These are phyloP conservation scores for Parsonsia alboflavescens DNA, from an alignment of 257 asterid genomes.

Conservation along the genomic window DNA sequence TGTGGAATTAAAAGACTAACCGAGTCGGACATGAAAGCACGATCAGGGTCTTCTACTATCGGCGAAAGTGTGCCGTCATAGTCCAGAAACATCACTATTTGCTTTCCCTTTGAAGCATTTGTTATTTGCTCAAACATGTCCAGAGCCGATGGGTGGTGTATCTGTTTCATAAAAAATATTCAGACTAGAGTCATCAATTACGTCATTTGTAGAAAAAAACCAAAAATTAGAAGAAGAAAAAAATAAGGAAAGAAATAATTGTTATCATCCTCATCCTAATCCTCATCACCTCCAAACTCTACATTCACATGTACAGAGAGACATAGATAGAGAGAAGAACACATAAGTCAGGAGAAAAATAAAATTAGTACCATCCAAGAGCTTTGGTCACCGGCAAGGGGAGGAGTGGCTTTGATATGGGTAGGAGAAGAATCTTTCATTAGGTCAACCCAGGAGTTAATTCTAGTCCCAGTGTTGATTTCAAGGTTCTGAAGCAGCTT, in stretches of 20 bases:
- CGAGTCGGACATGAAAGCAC: constrained; percentile 81
- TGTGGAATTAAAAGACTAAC: constrained; percentile 27
- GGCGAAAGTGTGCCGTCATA: constrained; percentile 97
- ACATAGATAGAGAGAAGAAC: too few relatives aligned
- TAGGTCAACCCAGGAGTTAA: constrained; percentile 69
- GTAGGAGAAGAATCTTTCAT: constrained; percentile 95
- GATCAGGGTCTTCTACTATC: constrained; percentile 90
- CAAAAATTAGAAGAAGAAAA: background rate
- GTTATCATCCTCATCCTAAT: background rate
- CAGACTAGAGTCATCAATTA: constrained; percentile 2
- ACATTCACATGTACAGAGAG: background rate
- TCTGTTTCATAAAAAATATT: constrained; percentile 35
- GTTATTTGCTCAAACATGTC: constrained; percentile 78
- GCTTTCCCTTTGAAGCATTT: constrained; percentile 78
- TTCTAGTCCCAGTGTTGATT: constrained; percentile 38
- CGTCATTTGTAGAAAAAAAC: background rate
- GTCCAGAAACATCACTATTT: constrained; percentile 82
- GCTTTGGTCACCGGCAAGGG: constrained; percentile 37
- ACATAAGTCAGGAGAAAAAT: too few relatives aligned
- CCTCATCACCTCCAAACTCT: background rate
- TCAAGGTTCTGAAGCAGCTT: constrained; percentile 58
- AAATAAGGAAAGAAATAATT: background rate
- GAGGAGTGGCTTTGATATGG: constrained; percentile 38
- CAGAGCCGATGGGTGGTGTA: constrained; percentile 73
- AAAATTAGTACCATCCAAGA: constrained; percentile 49